A percentile compares a stretch with the other conserved stretches of the same genome.
Evolutionary conservation across 2,329 filamentous ascomycete genomes (phyloP).

Genomic region (Trichoderma pleuroti): DNA sequence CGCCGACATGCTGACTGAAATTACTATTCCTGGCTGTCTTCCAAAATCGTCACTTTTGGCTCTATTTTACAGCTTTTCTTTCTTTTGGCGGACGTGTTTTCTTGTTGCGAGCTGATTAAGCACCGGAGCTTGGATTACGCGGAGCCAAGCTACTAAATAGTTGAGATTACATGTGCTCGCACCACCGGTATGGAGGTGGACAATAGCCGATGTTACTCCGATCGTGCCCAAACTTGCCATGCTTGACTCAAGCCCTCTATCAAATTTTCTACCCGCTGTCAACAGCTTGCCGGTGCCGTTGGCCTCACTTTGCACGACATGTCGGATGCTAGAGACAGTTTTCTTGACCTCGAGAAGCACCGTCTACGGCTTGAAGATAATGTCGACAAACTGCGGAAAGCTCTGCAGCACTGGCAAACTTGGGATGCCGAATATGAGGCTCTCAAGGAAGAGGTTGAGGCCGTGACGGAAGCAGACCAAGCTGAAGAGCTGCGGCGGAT

Average conservation of each 20-base stretch:
- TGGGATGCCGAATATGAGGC: slow-evolving; percentile 92
- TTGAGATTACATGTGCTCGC: background rate
- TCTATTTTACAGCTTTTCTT: background rate
- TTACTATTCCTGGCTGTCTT: background rate
- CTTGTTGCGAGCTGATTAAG: background rate
- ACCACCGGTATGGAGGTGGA: background rate
- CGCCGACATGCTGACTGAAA: background rate
- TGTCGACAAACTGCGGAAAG: slow-evolving; percentile 64
- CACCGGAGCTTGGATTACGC: background rate
- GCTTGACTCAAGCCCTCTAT: background rate
- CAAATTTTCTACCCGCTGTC: slow-evolving; percentile 16
- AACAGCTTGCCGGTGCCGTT: background rate
- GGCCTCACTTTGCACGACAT: slow-evolving; percentile 31
- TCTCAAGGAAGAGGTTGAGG: slow-evolving; percentile 75
- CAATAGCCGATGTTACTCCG: slow-evolving; percentile 30
- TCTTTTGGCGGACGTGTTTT: background rate
- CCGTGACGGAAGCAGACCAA: slow-evolving; percentile 44
- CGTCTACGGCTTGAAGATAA: slow-evolving; percentile 72
- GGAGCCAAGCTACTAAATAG: background rate
- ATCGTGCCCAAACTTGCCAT: background rate
- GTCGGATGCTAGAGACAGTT: slow-evolving; percentile 45
- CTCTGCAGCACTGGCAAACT: slow-evolving; percentile 81
- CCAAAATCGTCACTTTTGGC: background rate
- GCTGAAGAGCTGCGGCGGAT: slow-evolving; percentile 54
- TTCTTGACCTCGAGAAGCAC: slow-evolving; percentile 71